Evolutionary conservation across 2,329 filamentous ascomycete genomes (phyloP).

Genomic region (Calonectria montana): DNA sequence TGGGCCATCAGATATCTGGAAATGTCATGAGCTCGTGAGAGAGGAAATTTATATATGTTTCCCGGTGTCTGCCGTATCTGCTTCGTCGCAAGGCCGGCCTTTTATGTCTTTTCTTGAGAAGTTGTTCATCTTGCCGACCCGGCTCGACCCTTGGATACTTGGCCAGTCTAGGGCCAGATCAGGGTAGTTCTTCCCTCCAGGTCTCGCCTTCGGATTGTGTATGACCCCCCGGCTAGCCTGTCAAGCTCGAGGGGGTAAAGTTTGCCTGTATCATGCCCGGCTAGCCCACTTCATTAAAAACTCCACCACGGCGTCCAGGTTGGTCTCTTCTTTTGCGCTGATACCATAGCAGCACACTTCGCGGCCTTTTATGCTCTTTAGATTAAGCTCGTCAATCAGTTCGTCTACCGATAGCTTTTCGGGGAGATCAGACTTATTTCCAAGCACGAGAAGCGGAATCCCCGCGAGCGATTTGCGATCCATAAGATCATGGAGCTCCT

Average conservation of each 20-base stretch:
- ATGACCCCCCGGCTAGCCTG: neutral
- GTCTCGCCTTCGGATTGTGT: neutral
- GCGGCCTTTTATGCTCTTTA: constrained; percentile 88
- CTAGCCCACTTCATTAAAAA: constrained; percentile 94
- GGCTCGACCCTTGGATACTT: constrained; percentile 1
- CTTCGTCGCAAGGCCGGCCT: constrained; percentile 29
- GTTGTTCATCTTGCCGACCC: constrained; percentile 1
- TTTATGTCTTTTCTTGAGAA: constrained; percentile 24
- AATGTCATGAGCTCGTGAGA: constrained; percentile 51
- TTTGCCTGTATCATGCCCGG: constrained; percentile 59
- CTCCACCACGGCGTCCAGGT: constrained; percentile 94
- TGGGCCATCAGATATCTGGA: constrained; percentile 37
- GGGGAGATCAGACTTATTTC: constrained; percentile 97
- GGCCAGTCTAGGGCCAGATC: neutral
- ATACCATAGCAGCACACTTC: constrained; percentile 99
- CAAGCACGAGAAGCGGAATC: constrained; percentile 92
- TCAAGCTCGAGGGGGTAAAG: neutral
- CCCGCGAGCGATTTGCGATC: constrained; percentile 85
- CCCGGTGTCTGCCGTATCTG: constrained; percentile 35
- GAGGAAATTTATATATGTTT: constrained; percentile 47
- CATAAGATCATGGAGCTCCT: constrained; percentile 92
- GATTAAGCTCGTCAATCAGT: constrained; percentile 90
- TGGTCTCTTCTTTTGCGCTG: constrained; percentile 98
- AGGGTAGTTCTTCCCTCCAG: neutral
- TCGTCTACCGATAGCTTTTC: constrained; percentile 93